Evolutionary conservation across 495 filamentous ascomycete species (phyloP).

Genomic region (Aspergillus sclerotioniger): DNA sequence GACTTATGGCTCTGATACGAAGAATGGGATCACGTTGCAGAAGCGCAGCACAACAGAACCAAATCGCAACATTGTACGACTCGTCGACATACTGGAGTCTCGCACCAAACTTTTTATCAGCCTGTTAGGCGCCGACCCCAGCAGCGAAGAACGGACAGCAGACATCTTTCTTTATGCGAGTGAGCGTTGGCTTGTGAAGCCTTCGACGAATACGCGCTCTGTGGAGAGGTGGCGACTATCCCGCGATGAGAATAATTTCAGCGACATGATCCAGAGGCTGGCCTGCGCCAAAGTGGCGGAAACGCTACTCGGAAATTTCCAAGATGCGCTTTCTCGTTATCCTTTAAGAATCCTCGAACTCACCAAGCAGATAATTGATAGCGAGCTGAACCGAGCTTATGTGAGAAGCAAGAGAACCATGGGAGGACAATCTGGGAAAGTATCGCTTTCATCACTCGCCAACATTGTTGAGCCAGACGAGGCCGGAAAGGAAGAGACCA

Average conservation of each 20-base stretch:
- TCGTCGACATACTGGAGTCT: constrained; percentile 38
- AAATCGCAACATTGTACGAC: constrained; percentile 34
- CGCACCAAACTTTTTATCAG: constrained; percentile 52
- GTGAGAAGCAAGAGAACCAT: constrained; percentile 3
- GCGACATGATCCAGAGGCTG: constrained; percentile 48
- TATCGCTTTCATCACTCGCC: constrained; percentile 39
- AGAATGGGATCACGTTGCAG: constrained; percentile 37
- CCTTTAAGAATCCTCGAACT: constrained; percentile 63
- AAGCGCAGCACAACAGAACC: constrained; percentile 18
- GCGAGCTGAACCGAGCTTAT: constrained; percentile 26
- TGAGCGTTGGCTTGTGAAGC: constrained; percentile 55
- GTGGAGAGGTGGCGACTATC: constrained; percentile 25
- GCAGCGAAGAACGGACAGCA: constrained; percentile 57
- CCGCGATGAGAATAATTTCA: constrained; percentile 30
- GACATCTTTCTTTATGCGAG: constrained; percentile 64
- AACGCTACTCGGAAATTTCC: constrained; percentile 63
- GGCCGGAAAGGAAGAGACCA: constrained; percentile 11
- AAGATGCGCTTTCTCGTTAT: constrained; percentile 64
- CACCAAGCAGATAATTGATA: constrained; percentile 55
- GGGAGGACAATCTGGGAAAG: constrained; percentile 16
- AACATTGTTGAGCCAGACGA: constrained; percentile 31
- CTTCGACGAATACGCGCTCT: constrained; percentile 13
- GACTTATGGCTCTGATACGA: constrained; percentile 38
- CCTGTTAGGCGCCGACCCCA: constrained; percentile 50
- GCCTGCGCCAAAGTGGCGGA: constrained; percentile 63